phyloP scores from a whole-genome alignment of 2,329 filamentous ascomycete species.

The Akanthomyces dipterigenus region DNA sequence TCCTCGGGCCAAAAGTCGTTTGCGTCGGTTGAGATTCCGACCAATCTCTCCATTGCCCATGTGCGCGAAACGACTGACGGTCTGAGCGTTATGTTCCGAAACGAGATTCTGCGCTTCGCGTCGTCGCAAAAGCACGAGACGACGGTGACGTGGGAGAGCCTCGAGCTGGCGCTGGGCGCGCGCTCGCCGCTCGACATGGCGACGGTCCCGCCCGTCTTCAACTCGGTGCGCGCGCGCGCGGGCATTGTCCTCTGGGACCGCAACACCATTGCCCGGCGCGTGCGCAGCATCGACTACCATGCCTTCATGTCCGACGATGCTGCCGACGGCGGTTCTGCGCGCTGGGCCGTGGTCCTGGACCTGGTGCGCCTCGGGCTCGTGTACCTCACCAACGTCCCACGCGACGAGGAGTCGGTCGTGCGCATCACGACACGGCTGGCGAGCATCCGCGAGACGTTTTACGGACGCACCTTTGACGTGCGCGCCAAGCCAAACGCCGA shows the following conservation, averaged over 20 bases:
- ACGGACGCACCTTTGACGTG: constrained; percentile 87
- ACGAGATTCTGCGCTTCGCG: constrained; percentile 32
- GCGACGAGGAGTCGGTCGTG: constrained; percentile 57
- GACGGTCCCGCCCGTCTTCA: constrained; percentile 16
- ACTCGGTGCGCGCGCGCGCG: constrained; percentile 24
- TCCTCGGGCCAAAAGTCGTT: constrained; percentile 55
- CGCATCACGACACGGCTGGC: constrained; percentile 68
- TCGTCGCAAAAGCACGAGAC: constrained; percentile 24
- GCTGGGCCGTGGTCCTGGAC: constrained; percentile 55
- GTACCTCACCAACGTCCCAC: constrained; percentile 69
- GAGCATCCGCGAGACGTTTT: constrained; percentile 77
- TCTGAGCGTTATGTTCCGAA: constrained; percentile 54
- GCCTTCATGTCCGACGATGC: constrained; percentile 56
- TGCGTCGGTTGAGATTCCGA: constrained; percentile 34
- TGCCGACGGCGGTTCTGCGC: constrained; percentile 35
- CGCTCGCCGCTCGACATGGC: constrained; percentile 17
- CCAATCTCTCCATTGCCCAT: constrained; percentile 24
- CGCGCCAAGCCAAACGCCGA: constrained; percentile 73
- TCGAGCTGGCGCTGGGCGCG: constrained; percentile 27
- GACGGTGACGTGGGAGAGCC: constrained; percentile 27
- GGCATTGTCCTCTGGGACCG: constrained; percentile 37
- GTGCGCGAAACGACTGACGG: constrained; percentile 28
- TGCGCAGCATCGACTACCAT: constrained; percentile 58
- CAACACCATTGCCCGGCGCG: constrained; percentile 28
- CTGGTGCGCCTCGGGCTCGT: constrained; percentile 65